Evolutionary conservation across 139 green algal species (phyloP).

Genomic region (Edaphochlamys debaryana): DNA sequence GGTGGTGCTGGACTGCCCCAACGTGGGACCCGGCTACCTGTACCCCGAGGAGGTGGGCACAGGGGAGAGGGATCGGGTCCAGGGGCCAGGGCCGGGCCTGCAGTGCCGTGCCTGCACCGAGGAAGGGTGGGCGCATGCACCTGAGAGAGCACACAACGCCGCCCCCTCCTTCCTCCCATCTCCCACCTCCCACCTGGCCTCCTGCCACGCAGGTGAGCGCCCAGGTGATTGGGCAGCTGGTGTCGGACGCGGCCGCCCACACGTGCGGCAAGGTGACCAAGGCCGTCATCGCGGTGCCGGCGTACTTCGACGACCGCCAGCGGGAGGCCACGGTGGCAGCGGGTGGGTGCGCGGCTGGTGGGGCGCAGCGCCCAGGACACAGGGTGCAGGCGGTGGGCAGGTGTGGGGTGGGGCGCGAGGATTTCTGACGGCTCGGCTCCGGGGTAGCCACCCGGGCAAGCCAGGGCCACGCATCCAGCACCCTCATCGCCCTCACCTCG

Average conservation of each 20-base stretch:
- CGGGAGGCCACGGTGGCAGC: slow-evolving; percentile 80
- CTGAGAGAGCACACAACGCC: too few relatives aligned
- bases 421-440: too few relatives aligned
- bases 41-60: slow-evolving; percentile 85
- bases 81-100: too few relatives aligned
- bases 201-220: slow-evolving; percentile 29
- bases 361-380: background rate
- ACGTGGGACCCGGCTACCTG: slow-evolving; percentile 59
- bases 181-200: background rate
- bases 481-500: too few relatives aligned
- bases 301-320: slow-evolving; percentile 88
- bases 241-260: slow-evolving; percentile 66
- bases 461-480: too few relatives aligned
- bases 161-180: background rate
- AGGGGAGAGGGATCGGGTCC: too few relatives aligned
- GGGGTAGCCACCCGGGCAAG: too few relatives aligned
- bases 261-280: slow-evolving; percentile 60
- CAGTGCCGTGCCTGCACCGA: too few relatives aligned
- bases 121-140: too few relatives aligned
- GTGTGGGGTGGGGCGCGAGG: background rate
- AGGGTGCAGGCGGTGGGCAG: background rate
- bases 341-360: slow-evolving; percentile 38
- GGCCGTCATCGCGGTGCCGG: slow-evolving; percentile 91
- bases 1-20: slow-evolving; percentile 51
- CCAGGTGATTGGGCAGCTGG: slow-evolving; percentile 71